A percentile compares a stretch with the other conserved stretches of the same genome.
Evolutionary conservation across 441 rosid genomes (phyloP).

Genomic region (Corymbia citriodora): DNA sequence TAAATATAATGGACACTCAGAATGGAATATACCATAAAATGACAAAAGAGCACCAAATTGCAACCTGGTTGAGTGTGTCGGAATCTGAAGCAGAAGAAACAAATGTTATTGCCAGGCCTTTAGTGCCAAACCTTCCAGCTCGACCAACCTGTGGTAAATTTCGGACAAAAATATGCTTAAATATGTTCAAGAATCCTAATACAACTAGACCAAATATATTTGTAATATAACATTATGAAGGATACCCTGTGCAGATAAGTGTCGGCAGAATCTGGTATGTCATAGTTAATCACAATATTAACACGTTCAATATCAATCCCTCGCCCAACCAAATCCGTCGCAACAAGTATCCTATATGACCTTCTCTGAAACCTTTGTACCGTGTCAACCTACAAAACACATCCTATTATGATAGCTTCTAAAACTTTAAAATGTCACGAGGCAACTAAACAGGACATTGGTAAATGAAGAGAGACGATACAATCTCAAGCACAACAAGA

Average conservation of each 20-base stretch:
- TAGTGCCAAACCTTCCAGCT: slow-evolving; percentile 99
- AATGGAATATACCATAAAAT: neutral
- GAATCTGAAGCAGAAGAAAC: slow-evolving; percentile 92
- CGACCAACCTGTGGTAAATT: slow-evolving; percentile 66
- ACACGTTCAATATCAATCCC: slow-evolving; percentile 98
- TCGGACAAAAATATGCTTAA: neutral
- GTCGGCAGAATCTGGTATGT: slow-evolving; percentile 99
- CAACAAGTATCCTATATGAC: slow-evolving; percentile 96
- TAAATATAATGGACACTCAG: neutral
- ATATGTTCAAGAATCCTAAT: neutral
- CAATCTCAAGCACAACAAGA: neutral
- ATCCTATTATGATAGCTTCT: neutral
- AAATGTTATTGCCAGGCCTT: slow-evolving; percentile 96
- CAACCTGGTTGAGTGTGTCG: slow-evolving; percentile 86
- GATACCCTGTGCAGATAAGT: slow-evolving; percentile 96
- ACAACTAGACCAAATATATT: neutral
- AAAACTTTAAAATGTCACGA: neutral
- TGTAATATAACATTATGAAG: neutral
- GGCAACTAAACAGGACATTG: neutral
- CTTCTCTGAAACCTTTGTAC: slow-evolving; percentile 96
- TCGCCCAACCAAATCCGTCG: slow-evolving; percentile 94
- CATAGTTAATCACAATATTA: slow-evolving; percentile 94
- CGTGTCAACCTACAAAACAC: slow-evolving; percentile 65
- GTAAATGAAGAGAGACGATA: neutral
- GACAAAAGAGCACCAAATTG: neutral